These are phyloP conservation scores for Pythium dissotocum DNA, from an alignment of 352 stramenopile genomes.

Conservation along the genomic window DNA sequence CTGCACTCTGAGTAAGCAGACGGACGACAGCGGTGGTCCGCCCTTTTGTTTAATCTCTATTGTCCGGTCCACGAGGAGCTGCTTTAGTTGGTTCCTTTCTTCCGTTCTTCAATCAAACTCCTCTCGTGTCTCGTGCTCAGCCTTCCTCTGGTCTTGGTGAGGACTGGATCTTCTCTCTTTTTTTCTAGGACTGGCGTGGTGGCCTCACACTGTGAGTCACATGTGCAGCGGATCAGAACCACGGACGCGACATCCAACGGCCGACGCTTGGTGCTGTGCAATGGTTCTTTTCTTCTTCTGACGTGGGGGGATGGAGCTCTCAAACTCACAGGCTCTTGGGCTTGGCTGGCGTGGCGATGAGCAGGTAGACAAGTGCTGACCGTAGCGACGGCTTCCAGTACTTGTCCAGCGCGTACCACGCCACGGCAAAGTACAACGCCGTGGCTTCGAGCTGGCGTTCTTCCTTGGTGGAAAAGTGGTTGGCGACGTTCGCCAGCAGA, in stretches of 20 bases:
- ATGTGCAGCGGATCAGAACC: background rate
- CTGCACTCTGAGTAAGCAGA: too few species aligned
- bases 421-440: slow-evolving; percentile 60
- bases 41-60: too few species aligned
- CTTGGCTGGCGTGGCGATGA: slow-evolving; percentile 1
- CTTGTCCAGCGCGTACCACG: slow-evolving; percentile 73
- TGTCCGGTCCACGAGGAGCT: too few species aligned
- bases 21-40: too few species aligned
- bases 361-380: slow-evolving; percentile 32
- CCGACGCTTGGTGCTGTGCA: background rate
- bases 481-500: slow-evolving; percentile 57
- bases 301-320: background rate
- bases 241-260: slow-evolving; percentile 9
- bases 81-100: too few species aligned
- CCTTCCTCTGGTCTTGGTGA: too few species aligned
- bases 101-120: too few species aligned
- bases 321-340: background rate
- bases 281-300: background rate
- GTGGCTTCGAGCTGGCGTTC: slow-evolving; percentile 52
- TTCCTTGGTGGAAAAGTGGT: slow-evolving; percentile 50
- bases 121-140: too few species aligned
- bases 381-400: slow-evolving; percentile 62
- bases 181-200: background rate
- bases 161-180: background rate
- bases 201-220: too few species aligned